Percentiles rank a stretch among this genome's conserved stretches.
phyloP scores from a whole-genome alignment of 1,284 basidiomycete genomes.

The Schizopora paradoxa region DNA sequence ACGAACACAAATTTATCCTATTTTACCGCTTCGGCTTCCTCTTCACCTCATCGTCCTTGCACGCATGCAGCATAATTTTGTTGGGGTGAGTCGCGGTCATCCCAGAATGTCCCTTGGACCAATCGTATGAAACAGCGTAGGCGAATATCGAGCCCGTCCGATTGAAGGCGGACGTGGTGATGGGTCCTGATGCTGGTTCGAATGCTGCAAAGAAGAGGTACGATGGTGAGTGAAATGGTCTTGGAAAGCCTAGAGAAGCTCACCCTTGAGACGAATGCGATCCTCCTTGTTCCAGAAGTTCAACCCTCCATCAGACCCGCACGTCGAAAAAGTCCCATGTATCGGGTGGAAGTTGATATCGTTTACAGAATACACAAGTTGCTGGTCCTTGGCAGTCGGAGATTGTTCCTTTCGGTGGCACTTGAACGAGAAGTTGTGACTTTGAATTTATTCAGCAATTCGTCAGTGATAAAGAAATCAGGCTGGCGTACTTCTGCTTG shows the following conservation, averaged over 20 bases:
- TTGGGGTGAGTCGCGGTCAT: conserved; percentile 78
- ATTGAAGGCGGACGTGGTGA: conserved; percentile 77
- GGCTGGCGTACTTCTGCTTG: conserved; percentile 47
- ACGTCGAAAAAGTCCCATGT: conserved; percentile 90
- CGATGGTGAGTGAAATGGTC: not conserved
- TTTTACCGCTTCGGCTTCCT: conserved; percentile 53
- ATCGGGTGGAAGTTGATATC: conserved; percentile 88
- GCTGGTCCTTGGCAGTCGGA: conserved; percentile 64
- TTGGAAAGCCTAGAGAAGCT: conserved; percentile 21
- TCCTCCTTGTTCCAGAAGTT: conserved; percentile 91
- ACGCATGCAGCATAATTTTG: conserved; percentile 86
- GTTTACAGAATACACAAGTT: conserved; percentile 88
- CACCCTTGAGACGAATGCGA: conserved; percentile 85
- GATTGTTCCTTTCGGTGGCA: conserved; percentile 82
- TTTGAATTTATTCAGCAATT: conserved; percentile 26
- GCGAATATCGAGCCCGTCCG: conserved; percentile 84
- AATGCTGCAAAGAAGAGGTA: conserved; percentile 54
- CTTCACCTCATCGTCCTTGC: conserved; percentile 86
- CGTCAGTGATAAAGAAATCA: not conserved
- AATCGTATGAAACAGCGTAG: conserved; percentile 86
- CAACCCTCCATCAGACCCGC: conserved; percentile 74
- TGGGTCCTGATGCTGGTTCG: conserved; percentile 62
- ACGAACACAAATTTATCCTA: no score
- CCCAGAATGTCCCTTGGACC: conserved; percentile 85
- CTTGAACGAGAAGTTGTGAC: conserved; percentile 93